Conservation (phyloP, 192 early-diverging fungal species). For the Dimargaris xerosporica region DNA sequence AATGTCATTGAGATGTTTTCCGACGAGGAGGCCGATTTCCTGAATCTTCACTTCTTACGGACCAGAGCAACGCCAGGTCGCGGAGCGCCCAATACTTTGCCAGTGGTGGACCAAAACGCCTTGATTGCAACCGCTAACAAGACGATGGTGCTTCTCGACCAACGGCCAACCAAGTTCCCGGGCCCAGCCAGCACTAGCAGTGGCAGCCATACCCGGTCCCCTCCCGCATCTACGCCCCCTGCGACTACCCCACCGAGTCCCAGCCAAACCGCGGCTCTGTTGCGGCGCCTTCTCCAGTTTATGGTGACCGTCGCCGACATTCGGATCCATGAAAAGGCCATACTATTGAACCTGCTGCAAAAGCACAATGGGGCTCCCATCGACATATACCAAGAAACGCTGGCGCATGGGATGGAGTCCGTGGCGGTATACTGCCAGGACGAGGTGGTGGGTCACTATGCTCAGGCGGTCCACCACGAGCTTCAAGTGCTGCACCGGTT, state of each 20-base stretch:
- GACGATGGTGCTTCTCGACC: not conserved
- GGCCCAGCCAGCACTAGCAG: not conserved
- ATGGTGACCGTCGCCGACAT: not conserved
- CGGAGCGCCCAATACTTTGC: not conserved
- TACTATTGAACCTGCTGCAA: not conserved
- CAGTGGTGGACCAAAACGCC: not conserved
- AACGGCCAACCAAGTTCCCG: not conserved
- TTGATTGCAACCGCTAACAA: not conserved
- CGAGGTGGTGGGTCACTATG: not conserved
- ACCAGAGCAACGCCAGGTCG: not conserved
- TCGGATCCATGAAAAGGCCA: not conserved
- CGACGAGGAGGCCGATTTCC: not conserved
- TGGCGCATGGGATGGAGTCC: not conserved
- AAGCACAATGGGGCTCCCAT: slow-evolving; percentile 3
- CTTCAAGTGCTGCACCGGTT: not conserved
- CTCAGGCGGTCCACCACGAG: not conserved
- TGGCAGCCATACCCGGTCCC: not conserved
- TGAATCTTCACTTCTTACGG: slow-evolving; percentile 4
- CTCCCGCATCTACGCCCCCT: not conserved
- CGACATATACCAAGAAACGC: not conserved
- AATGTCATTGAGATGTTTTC: slow-evolving; percentile 4
- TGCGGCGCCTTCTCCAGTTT: not conserved
- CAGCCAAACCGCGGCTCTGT: not conserved
- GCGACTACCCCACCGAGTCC: not conserved
- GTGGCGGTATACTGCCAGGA: not conserved